A percentile compares a stretch with the other conserved stretches of the same genome.
Conservation (phyloP, 805 yeast genomes). For the Saccharomycopsis sp. region DNA sequence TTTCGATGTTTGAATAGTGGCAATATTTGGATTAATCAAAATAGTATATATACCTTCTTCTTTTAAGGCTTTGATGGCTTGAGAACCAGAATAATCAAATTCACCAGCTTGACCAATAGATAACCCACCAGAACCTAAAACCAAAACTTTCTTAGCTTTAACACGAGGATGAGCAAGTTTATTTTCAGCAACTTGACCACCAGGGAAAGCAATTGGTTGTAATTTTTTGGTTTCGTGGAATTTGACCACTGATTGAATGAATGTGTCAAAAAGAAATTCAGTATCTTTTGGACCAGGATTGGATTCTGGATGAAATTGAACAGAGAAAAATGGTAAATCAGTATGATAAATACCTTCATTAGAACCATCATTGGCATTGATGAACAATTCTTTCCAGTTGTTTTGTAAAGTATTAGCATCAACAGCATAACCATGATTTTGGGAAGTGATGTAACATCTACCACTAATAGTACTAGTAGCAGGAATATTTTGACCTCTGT, state of each 20-base stretch:
- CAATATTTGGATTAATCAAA: slow-evolving; percentile 94
- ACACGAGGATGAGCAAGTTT: slow-evolving; percentile 66
- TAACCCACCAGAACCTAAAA: slow-evolving; percentile 96
- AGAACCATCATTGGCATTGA: slow-evolving; percentile 93
- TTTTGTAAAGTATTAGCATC: slow-evolving; percentile 61
- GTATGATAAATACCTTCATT: slow-evolving; percentile 97
- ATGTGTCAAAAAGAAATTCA: slow-evolving; percentile 91
- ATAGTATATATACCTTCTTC: slow-evolving; percentile 97
- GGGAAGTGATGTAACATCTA: slow-evolving; percentile 96
- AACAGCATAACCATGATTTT: slow-evolving; percentile 98
- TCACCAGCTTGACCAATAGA: slow-evolving; percentile 99
- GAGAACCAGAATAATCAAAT: slow-evolving; percentile 97
- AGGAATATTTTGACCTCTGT: slow-evolving; percentile 98
- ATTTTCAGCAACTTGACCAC: slow-evolving; percentile 71
- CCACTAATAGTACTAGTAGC: slow-evolving; percentile 85
- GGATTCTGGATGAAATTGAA: slow-evolving; percentile 98
- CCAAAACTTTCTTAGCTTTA: slow-evolving; percentile 84
- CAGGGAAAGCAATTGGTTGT: slow-evolving; percentile 82
- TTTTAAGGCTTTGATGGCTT: slow-evolving; percentile 95
- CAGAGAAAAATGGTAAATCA: slow-evolving; percentile 85
- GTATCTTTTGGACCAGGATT: slow-evolving; percentile 99
- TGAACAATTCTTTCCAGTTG: slow-evolving; percentile 92
- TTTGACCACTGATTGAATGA: slow-evolving; percentile 70
- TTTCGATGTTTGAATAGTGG: slow-evolving; percentile 96
- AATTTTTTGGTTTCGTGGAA: slow-evolving; percentile 43